phyloP scores from a whole-genome alignment of 2,329 filamentous ascomycete genomes.

The Arthrobotrys iridis region DNA sequence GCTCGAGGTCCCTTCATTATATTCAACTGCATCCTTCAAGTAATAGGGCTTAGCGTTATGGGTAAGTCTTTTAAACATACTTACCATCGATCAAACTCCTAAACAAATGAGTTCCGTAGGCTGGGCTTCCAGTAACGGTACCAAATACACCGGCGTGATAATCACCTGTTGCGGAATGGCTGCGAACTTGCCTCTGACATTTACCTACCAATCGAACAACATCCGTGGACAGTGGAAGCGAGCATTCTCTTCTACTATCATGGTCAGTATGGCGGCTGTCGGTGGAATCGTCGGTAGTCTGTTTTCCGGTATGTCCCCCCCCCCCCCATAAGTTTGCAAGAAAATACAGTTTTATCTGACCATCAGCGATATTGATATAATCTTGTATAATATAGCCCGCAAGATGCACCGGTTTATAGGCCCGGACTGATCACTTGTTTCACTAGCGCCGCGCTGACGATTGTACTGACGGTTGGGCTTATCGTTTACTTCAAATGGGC shows the following conservation, averaged over 20 bases:
- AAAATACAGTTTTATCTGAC: too few species aligned
- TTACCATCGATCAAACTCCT: neutral
- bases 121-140: slow-evolving; percentile 68
- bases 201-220: slow-evolving; percentile 88
- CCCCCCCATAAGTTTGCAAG: neutral
- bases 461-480: neutral
- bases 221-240: slow-evolving; percentile 89
- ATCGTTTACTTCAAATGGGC: slow-evolving; percentile 20
- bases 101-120: slow-evolving; percentile 64
- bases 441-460: neutral
- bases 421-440: slow-evolving; percentile 22
- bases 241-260: slow-evolving; percentile 77
- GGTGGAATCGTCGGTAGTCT: slow-evolving; percentile 80
- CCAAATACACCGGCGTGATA: slow-evolving; percentile 79
- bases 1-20: slow-evolving; percentile 73
- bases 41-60: slow-evolving; percentile 77
- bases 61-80: slow-evolving; percentile 61
- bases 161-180: slow-evolving; percentile 77
- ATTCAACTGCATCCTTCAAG: slow-evolving; percentile 72
- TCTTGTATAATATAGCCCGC: neutral
- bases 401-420: slow-evolving; percentile 20
- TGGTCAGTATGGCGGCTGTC: slow-evolving; percentile 79
- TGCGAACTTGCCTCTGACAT: slow-evolving; percentile 76
- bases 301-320: slow-evolving; percentile 69
- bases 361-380: neutral